phyloP scores from a whole-genome alignment of 441 rosid genomes.

The Corymbia calophylla region DNA sequence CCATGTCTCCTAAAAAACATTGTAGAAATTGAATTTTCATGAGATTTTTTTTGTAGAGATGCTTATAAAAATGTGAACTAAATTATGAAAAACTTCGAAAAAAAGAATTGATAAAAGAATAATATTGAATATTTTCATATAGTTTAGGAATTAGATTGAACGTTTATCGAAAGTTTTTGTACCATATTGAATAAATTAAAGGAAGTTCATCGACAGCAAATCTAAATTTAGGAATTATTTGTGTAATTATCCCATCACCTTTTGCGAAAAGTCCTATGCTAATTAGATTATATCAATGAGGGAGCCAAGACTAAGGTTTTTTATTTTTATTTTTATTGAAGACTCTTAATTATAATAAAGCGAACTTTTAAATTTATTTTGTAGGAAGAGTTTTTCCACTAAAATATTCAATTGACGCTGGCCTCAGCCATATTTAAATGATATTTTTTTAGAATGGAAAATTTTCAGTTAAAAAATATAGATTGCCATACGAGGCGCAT shows the following conservation, averaged over 20 bases:
- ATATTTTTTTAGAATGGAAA: not conserved
- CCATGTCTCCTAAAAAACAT: too few species aligned
- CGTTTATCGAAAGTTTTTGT: too few species aligned
- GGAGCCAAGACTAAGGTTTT: not conserved
- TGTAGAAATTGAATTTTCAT: too few species aligned
- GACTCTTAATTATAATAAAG: not conserved
- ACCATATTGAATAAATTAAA: too few species aligned
- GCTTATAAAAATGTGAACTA: too few species aligned
- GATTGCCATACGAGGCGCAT: not conserved
- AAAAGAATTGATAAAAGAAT: not conserved
- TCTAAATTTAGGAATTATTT: not conserved
- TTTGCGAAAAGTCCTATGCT: not conserved
- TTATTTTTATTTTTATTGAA: not conserved
- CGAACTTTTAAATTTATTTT: not conserved
- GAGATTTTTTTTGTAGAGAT: too few species aligned
- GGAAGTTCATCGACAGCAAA: rapidly evolving
- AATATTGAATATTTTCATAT: too few species aligned
- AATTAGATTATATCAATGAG: not conserved
- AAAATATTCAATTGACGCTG: not conserved
- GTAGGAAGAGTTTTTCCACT: not conserved
- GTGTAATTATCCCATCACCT: not conserved
- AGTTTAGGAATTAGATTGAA: not conserved
- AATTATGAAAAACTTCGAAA: too few species aligned
- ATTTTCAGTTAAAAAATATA: not conserved
- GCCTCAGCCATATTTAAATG: not conserved